Base-by-base conservation (phyloP, 257 asterid species). In the Jaltomata sinuosa region DNA sequence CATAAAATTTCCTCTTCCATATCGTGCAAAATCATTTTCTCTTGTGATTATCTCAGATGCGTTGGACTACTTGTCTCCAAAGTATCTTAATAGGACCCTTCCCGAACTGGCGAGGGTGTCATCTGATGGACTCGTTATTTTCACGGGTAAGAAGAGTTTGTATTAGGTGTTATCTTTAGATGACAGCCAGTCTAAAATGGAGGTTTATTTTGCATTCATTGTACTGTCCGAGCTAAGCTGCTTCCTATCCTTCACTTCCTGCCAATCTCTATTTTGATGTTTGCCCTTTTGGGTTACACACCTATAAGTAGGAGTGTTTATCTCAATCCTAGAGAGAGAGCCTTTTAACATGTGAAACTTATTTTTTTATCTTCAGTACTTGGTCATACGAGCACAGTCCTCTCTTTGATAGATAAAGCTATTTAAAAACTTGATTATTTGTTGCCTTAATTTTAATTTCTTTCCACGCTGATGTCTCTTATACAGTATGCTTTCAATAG, bases 1-100 rank as follows among this genome's bases (percentile, higher is more conserved):
- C 67, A 88, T 88, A n/a, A 88, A 86, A 83, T 86, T 88, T 84
- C 87, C 90, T 55, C 87, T 88, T 67, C 90, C 90, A 50, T 88
- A 88, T 72, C 79, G 88, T 25, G 90, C 88, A 49, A 88, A 88
- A 53, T 88, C 90, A 19, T 88, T 88, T 84, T 83, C 90, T 16
- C 88, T 88, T 52, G 87, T 88, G 84, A 64, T 85, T n/a, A 57
- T 83, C 84, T 85, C 90, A 50, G 90, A 87, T 83, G 85, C 90
- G 3, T 59, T 87, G 29, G 90, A 85, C 27, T 87, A 87, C 85
- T 71, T 87, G 86, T 87, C 90, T 32, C 88, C 88, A 1, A 87
- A 72, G 85, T 85, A 85, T 77, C 87, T 87, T 19, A 87, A 87
- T 80, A 87, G 82, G 82, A 83, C 90, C 74, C 90, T 87, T 80